phyloP scores from a whole-genome alignment of 108 stramenopile species.

The Conticribra weissflogii region DNA sequence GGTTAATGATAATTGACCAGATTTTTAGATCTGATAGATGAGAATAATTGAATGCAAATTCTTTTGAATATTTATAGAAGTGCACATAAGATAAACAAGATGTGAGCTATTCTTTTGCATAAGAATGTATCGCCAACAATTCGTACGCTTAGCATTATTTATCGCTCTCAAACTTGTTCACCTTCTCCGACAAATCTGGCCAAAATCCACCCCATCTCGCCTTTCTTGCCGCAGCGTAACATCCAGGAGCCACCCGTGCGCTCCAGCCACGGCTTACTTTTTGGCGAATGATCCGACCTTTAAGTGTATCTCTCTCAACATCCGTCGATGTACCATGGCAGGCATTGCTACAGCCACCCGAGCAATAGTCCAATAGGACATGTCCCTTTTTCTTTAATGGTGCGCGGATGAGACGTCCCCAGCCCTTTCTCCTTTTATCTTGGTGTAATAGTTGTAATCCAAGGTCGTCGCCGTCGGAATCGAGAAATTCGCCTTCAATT shows the following conservation, averaged over 20 bases:
- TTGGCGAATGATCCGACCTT: slow-evolving; percentile 67
- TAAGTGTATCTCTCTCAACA: slow-evolving; percentile 8
- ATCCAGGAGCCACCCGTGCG: slow-evolving; percentile 63
- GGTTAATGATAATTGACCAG: no score
- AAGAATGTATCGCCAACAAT: no score
- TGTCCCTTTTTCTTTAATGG: slow-evolving; percentile 82
- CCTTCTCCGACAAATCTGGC: slow-evolving; percentile 58
- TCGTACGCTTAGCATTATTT: no score
- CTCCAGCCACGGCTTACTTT: slow-evolving; percentile 63
- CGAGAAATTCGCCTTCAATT: slow-evolving; percentile 54
- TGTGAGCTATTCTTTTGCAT: no score
- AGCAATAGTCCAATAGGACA: slow-evolving; percentile 77
- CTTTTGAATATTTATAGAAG: no score
- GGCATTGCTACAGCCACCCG: slow-evolving; percentile 32
- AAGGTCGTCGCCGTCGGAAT: slow-evolving; percentile 62
- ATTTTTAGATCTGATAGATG: no score
- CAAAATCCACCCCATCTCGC: slow-evolving; percentile 87
- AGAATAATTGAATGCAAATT: no score
- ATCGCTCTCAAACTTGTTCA: no score
- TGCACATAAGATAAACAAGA: no score
- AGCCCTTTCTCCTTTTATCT: slow-evolving; percentile 55
- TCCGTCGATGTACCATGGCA: neutral
- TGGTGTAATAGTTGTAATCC: slow-evolving; percentile 75
- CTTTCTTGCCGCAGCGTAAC: slow-evolving; percentile 74
- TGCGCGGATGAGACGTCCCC: slow-evolving; percentile 77